Conservation (phyloP, 352 stramenopile species). For the Globisporangium paroecandrum region DNA sequence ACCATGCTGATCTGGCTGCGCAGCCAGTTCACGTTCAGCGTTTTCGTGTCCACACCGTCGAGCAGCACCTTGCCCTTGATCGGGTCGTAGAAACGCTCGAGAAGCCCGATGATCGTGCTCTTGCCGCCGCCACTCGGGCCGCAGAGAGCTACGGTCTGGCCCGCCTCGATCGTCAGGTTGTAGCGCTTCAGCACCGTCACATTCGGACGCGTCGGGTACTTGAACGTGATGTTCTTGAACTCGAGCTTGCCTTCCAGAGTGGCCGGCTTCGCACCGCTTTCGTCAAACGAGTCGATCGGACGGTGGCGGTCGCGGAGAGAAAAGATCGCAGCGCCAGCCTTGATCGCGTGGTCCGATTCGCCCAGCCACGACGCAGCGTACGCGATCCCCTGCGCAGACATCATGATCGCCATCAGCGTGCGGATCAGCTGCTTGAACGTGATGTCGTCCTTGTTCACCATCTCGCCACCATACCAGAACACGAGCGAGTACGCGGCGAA, state of each 20-base stretch:
- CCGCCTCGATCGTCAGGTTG: neutral
- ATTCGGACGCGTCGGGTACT: neutral
- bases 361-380: conserved; percentile 24
- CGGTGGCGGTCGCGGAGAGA: neutral
- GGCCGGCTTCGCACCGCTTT: neutral
- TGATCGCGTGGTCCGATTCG: conserved; percentile 34
- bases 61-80: neutral
- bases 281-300: conserved; percentile 18
- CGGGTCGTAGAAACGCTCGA: conserved; percentile 1
- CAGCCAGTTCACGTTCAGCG: conserved; percentile 4
- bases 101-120: neutral
- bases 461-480: conserved; percentile 53
- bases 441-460: conserved; percentile 37
- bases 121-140: neutral
- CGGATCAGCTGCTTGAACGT: conserved; percentile 43
- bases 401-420: conserved; percentile 52
- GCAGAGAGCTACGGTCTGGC: neutral
- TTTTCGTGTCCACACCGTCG: conserved; percentile 21
- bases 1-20: neutral
- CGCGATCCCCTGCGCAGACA: conserved; percentile 36
- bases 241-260: conserved; percentile 19
- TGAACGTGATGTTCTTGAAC: conserved; percentile 17
- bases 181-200: neutral
- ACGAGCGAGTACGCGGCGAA: conserved; percentile 44
- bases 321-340: neutral